Percentiles rank a stretch among this genome's conserved stretches.
These are phyloP conservation scores for Ceriops decandra DNA, from an alignment of 345 rosid genomes.

Conservation along the genomic window DNA sequence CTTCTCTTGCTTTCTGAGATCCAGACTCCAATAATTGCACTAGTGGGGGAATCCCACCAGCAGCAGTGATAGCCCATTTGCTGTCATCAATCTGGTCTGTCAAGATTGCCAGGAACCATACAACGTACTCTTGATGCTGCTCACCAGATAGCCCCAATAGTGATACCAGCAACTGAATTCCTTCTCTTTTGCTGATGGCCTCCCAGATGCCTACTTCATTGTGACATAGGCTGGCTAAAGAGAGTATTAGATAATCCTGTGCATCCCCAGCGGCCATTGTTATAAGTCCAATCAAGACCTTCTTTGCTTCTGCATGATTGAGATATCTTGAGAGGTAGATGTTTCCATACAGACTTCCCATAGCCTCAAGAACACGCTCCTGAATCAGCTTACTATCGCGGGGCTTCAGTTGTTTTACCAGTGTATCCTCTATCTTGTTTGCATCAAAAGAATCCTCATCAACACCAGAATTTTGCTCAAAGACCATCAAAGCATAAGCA, in stretches of 20 bases:
- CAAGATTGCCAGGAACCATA: slow-evolving; percentile 62
- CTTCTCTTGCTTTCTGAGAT: slow-evolving; percentile 77
- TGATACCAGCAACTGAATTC: slow-evolving; percentile 74
- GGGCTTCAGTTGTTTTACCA: slow-evolving; percentile 62
- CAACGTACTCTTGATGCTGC: slow-evolving; percentile 85
- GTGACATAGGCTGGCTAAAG: slow-evolving; percentile 55
- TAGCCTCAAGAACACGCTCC: slow-evolving; percentile 84
- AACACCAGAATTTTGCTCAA: slow-evolving; percentile 40
- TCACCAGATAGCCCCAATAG: slow-evolving; percentile 80
- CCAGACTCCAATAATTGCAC: slow-evolving; percentile 82
- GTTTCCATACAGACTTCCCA: slow-evolving; percentile 86
- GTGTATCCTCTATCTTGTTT: slow-evolving; percentile 49
- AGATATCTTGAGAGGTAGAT: slow-evolving; percentile 47
- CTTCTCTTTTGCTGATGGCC: slow-evolving; percentile 77
- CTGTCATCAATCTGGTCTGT: slow-evolving; percentile 82
- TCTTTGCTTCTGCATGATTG: slow-evolving; percentile 72
- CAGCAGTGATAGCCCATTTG: slow-evolving; percentile 97
- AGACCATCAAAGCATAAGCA: slow-evolving; percentile 73
- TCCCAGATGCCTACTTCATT: slow-evolving; percentile 62
- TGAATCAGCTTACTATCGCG: slow-evolving; percentile 60
- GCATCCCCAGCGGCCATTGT: slow-evolving; percentile 66
- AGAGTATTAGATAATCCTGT: slow-evolving; percentile 59
- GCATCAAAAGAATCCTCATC: slow-evolving; percentile 60
- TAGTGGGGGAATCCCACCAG: slow-evolving; percentile 94
- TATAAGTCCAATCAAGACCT: slow-evolving; percentile 69